phyloP scores from a whole-genome alignment of 345 rosid genomes.

The Boechera divaricarpa region DNA sequence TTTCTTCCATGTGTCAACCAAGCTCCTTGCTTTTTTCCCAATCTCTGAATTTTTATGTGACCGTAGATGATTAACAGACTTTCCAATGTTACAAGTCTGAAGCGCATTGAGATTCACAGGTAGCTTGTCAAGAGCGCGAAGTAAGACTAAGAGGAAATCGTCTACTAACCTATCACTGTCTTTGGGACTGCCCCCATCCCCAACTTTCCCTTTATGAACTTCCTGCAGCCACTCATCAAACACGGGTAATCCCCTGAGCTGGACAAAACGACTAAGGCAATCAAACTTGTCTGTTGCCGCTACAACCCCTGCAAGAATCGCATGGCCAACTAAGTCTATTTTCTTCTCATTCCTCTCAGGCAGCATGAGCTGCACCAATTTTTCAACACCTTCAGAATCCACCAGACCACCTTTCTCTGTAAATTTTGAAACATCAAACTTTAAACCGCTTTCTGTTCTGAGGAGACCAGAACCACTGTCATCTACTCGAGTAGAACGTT shows the following conservation, averaged over 20 bases:
- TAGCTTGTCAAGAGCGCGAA: constrained; percentile 88
- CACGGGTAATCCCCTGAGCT: constrained; percentile 79
- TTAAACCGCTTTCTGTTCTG: constrained; percentile 65
- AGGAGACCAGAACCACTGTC: constrained; percentile 64
- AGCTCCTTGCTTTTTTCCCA: constrained; percentile 88
- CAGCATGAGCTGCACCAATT: constrained; percentile 67
- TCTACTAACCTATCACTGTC: constrained; percentile 53
- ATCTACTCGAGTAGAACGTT: constrained; percentile 64
- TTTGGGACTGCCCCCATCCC: constrained; percentile 67
- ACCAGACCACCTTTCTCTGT: constrained; percentile 82
- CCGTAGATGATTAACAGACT: constrained; percentile 90
- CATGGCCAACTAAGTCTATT: constrained; percentile 65
- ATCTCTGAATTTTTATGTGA: constrained; percentile 80
- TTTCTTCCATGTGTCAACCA: constrained; percentile 98
- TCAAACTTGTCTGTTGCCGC: constrained; percentile 86
- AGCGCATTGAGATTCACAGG: constrained; percentile 94
- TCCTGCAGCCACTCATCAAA: constrained; percentile 99
- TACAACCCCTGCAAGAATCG: constrained; percentile 73
- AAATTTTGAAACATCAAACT: constrained; percentile 73
- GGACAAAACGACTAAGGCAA: constrained; percentile 83
- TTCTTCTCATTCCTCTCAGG: constrained; percentile 75
- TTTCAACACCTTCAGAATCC: constrained; percentile 81
- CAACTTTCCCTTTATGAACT: constrained; percentile 84
- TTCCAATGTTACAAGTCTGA: constrained; percentile 89
- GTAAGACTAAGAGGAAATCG: constrained; percentile 75